Percentiles rank a stretch among this genome's conserved stretches.
Conservation (phyloP, 2,329 filamentous ascomycete species). For the Hymenoscyphus occultus region DNA sequence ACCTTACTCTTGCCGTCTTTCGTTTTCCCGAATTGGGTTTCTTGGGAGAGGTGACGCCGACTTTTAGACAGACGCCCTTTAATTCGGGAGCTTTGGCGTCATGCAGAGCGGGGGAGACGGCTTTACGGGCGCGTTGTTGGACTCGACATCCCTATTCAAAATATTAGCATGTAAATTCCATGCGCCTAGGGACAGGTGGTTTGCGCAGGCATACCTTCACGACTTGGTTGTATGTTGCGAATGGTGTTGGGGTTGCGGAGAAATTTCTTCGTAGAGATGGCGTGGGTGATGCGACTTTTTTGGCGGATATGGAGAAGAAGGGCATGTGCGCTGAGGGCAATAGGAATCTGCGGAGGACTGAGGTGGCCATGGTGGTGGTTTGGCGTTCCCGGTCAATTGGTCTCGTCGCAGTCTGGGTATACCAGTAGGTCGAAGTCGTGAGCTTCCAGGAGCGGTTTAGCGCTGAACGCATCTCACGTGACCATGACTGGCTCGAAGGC, state of each 20-base stretch:
- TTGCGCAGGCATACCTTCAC: conserved; percentile 24
- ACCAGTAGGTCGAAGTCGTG: background rate
- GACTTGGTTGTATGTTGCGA: conserved; percentile 36
- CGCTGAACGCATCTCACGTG: background rate
- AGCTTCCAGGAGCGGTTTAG: background rate
- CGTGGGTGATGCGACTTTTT: conserved; percentile 1
- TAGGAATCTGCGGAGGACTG: conserved; percentile 24
- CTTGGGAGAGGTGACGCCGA: conserved; percentile 92
- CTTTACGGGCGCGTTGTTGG: conserved; percentile 76
- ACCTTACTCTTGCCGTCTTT: conserved; percentile 87
- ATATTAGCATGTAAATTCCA: conserved; percentile 9
- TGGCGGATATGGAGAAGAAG: conserved; percentile 10
- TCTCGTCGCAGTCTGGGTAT: background rate
- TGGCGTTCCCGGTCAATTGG: background rate
- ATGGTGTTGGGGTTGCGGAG: conserved; percentile 31
- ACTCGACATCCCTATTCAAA: conserved; percentile 63
- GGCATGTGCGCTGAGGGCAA: conserved; percentile 24
- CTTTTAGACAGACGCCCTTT: conserved; percentile 95
- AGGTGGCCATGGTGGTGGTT: conserved; percentile 22
- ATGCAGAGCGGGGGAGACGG: conserved; percentile 79
- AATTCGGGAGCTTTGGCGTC: conserved; percentile 70
- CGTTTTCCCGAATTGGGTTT: conserved; percentile 98
- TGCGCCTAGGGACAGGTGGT: background rate
- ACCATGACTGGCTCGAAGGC: background rate
- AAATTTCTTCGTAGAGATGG: conserved; percentile 27